These are phyloP conservation scores for Mediolabrus comicus DNA, from an alignment of 108 stramenopile species.

Conservation along the genomic window DNA sequence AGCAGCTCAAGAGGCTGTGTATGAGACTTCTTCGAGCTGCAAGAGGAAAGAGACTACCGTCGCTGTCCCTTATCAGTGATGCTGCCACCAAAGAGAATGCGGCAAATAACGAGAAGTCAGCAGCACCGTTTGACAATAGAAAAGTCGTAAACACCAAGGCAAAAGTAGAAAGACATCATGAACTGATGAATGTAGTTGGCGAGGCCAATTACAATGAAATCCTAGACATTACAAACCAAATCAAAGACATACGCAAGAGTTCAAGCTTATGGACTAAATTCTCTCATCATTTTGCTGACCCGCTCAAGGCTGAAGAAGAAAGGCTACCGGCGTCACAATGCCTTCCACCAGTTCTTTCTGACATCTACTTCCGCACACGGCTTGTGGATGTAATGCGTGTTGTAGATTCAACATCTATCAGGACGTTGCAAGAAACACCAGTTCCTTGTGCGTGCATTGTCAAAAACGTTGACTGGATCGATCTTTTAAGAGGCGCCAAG, in stretches of 20 bases:
- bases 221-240: not conserved
- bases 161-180: constrained; percentile 10
- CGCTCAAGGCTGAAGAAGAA: constrained; percentile 10
- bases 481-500: constrained; percentile 16
- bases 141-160: not conserved
- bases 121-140: not conserved
- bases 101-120: not conserved
- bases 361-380: constrained; percentile 20
- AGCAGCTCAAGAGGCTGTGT: not conserved
- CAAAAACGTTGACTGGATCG: constrained; percentile 8
- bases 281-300: not conserved
- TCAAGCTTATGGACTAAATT: constrained; percentile 31
- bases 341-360: constrained; percentile 6
- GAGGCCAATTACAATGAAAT: constrained; percentile 24
- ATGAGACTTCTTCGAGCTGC: constrained; percentile 10
- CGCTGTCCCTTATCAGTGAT: not conserved
- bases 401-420: constrained; percentile 4
- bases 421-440: not conserved
- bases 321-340: not conserved
- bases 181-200: constrained; percentile 16
- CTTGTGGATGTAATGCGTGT: constrained; percentile 25
- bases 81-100: not conserved
- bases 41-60: not conserved
- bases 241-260: constrained; percentile 16
- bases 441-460: constrained; percentile 5